Conservation (phyloP, 495 filamentous ascomycete species). For the Aspergillus cristatus region DNA sequence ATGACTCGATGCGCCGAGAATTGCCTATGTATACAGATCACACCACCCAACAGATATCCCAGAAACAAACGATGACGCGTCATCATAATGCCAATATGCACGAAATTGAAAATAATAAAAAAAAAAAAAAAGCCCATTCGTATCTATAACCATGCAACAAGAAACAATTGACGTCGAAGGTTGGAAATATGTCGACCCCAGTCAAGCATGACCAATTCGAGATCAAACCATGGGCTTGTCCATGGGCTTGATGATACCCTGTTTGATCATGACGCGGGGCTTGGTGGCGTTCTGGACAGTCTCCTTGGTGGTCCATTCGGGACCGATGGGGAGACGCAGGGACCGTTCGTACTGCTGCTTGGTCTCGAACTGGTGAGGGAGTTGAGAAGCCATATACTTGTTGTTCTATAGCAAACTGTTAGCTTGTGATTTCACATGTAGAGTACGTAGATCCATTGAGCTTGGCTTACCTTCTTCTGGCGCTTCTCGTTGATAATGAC, state of each 20-base stretch:
- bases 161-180: not conserved
- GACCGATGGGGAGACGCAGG: conserved; percentile 77
- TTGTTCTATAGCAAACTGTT: conserved; percentile 49
- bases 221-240: conserved; percentile 57
- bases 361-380: conserved; percentile 84
- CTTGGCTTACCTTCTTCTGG: conserved; percentile 77
- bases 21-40: too few relatives aligned
- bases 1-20: too few relatives aligned
- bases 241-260: conserved; percentile 85
- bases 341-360: conserved; percentile 84
- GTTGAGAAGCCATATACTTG: conserved; percentile 70
- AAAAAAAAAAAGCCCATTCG: too few relatives aligned
- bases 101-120: too few relatives aligned
- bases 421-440: conserved; percentile 18
- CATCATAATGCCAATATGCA: conserved; percentile 2
- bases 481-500: conserved; percentile 93
- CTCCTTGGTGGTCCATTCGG: conserved; percentile 91
- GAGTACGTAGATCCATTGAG: not conserved
- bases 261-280: conserved; percentile 86
- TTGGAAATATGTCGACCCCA: too few relatives aligned
- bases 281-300: conserved; percentile 84
- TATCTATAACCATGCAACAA: too few relatives aligned
- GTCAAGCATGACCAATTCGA: too few relatives aligned
- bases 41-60: too few relatives aligned
- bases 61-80: too few relatives aligned